Evolutionary conservation across 2,329 filamentous ascomycete species (phyloP).

Genomic region (Lachnellula arida): DNA sequence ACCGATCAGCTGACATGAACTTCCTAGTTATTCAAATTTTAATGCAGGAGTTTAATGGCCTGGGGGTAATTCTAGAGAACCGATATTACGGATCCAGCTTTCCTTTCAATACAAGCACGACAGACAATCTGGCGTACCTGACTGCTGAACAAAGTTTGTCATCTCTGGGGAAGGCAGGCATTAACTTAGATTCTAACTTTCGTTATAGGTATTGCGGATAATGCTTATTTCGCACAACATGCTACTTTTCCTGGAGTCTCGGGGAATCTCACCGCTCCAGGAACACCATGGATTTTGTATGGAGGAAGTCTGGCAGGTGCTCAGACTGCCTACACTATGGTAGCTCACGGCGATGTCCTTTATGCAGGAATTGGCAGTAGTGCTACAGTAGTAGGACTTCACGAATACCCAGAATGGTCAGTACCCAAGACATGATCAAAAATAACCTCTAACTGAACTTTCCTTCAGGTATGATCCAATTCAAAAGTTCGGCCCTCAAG

Average conservation of each 20-base stretch:
- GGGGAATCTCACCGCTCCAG: slow-evolving; percentile 38
- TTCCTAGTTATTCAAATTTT: slow-evolving; percentile 45
- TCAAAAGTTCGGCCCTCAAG: slow-evolving; percentile 44
- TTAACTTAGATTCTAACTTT: neutral
- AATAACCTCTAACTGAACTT: neutral
- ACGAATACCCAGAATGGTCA: slow-evolving; percentile 45
- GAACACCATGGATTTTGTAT: slow-evolving; percentile 43
- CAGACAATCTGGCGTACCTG: slow-evolving; percentile 45
- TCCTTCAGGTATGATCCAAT: slow-evolving; percentile 38
- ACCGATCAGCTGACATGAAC: slow-evolving; percentile 25
- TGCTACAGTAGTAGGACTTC: slow-evolving; percentile 37
- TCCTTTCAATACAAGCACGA: slow-evolving; percentile 43
- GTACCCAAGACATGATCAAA: neutral
- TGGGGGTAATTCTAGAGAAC: slow-evolving; percentile 51
- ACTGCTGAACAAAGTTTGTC: slow-evolving; percentile 44
- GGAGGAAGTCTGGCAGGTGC: slow-evolving; percentile 41
- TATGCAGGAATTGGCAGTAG: slow-evolving; percentile 47
- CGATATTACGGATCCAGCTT: slow-evolving; percentile 47
- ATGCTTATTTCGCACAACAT: slow-evolving; percentile 47
- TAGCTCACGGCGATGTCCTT: slow-evolving; percentile 40
- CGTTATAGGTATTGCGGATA: slow-evolving; percentile 42
- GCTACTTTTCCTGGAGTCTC: slow-evolving; percentile 42
- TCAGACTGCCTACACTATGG: slow-evolving; percentile 40
- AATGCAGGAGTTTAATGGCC: slow-evolving; percentile 48
- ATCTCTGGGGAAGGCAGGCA: neutral